Evolutionary conservation across 169 alveolate species (phyloP).

Genomic region (Plasmodium fragile): DNA sequence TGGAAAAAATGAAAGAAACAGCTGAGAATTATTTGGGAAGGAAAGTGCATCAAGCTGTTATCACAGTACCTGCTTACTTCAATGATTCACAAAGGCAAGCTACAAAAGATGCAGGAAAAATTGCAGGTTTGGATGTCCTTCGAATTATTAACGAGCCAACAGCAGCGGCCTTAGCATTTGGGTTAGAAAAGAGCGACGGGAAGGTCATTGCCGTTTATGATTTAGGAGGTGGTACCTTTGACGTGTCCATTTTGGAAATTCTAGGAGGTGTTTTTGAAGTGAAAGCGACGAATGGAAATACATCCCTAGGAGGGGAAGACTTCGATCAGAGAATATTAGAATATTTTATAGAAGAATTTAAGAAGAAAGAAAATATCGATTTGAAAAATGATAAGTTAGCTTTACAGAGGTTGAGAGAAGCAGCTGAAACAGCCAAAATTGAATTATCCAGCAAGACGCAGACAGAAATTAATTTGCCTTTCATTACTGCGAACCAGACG

Average conservation of each 20-base stretch:
- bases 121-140: conserved; percentile 95
- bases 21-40: conserved; percentile 97
- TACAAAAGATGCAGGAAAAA: conserved; percentile 97
- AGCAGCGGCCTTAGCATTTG: conserved; percentile 99
- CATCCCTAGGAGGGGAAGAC: conserved; percentile 99
- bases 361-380: conserved; percentile 96
- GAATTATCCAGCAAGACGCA: conserved; percentile 95
- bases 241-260: conserved; percentile 97
- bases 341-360: conserved; percentile 96
- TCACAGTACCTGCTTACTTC: conserved; percentile 98
- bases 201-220: conserved; percentile 93
- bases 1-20: conserved; percentile 96
- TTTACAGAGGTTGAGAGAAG: conserved; percentile 97
- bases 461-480: conserved; percentile 97
- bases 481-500: conserved; percentile 98
- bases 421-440: conserved; percentile 99
- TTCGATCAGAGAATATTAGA: conserved; percentile 96
- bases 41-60: conserved; percentile 95
- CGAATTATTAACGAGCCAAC: conserved; percentile 99
- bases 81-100: conserved; percentile 98
- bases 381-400: conserved; percentile 96
- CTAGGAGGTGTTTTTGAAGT: conserved; percentile 99
- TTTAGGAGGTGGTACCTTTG: conserved; percentile 99
- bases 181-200: conserved; percentile 97
- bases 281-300: conserved; percentile 99